Base-by-base conservation (phyloP, 345 rosid species). In the Populus simonii region DNA sequence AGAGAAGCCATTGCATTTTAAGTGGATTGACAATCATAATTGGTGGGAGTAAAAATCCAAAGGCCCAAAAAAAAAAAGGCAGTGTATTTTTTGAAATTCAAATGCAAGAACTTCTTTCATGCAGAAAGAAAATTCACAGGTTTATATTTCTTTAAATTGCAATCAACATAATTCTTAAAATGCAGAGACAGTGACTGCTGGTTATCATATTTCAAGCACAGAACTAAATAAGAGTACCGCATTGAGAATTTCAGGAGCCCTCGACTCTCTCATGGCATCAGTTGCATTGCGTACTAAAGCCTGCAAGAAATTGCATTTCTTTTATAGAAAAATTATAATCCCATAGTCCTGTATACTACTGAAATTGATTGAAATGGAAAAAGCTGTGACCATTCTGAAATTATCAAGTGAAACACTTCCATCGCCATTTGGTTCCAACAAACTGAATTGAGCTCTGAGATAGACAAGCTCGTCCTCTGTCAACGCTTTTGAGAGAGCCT, bases 401-500 rank as follows among this genome's bases (percentile, higher is more conserved):
- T 91, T 88, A 69, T 82, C 87, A n/a, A 92, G 90, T 23, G 94
- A 86, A 16, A 96, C 87, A 76, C 81, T 90, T 74, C 96, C 99
- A 63, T 91, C 90, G 49, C 80, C 88, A 76, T 83, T 88, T 57
- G 99, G 99, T 79, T 92, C 98, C 87, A 96, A 79, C 74, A 93
- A 87, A 80, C 75, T 86, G 79, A 90, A 96, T 74, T 96, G 98
- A 85, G 89, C 94, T 80, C 82, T 85, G 68, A 93, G 96, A 83
- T 90, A 92, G 59, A 86, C 83, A 47, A 93, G 93, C 79, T 89
- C 95, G 35, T 93, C 97, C 78, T 89, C 99, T 0, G 94, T 88
- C 85, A 96, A 87, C 38, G 97, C 94, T 86, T 90, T 96, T 38
- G 98, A 91, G 77, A 93, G 97, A 72, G 99, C 95, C 99, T 96